Evolutionary conservation across 2,329 filamentous ascomycete species (phyloP).

Genomic region (Cladosporium austrohemisphaericum): DNA sequence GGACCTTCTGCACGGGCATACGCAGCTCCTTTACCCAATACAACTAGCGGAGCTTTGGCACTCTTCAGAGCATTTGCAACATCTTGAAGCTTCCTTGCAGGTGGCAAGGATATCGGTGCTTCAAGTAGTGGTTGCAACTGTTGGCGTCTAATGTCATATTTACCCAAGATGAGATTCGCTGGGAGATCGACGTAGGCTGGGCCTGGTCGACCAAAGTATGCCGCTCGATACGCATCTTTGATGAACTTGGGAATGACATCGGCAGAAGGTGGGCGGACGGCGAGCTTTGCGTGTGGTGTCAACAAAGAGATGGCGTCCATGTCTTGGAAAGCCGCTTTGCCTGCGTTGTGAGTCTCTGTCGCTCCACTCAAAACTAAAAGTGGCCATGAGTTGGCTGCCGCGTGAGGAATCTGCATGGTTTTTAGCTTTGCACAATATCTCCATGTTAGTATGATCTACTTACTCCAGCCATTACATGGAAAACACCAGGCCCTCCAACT

Average conservation of each 20-base stretch:
- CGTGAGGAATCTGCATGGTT: conserved; percentile 25
- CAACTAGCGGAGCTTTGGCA: conserved; percentile 50
- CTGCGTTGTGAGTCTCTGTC: conserved; percentile 49
- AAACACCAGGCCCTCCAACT: conserved; percentile 57
- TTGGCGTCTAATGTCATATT: conserved; percentile 23
- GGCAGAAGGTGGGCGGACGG: conserved; percentile 44
- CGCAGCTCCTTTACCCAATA: conserved; percentile 55
- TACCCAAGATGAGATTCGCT: conserved; percentile 52
- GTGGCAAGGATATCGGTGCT: conserved; percentile 43
- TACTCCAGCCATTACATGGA: conserved; percentile 57
- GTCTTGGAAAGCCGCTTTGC: conserved; percentile 56
- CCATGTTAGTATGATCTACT: conserved; percentile 20
- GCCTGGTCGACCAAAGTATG: conserved; percentile 54
- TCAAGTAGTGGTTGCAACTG: conserved; percentile 22
- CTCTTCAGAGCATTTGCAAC: conserved; percentile 44
- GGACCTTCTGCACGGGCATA: conserved; percentile 49
- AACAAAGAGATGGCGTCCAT: conserved; percentile 53
- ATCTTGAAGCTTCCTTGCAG: conserved; percentile 41
- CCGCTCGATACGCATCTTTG: conserved; percentile 49
- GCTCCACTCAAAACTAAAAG: conserved; percentile 54
- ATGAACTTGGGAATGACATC: conserved; percentile 48
- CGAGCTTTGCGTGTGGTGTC: conserved; percentile 51
- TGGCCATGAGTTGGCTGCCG: conserved; percentile 54
- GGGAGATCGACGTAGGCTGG: conserved; percentile 54
- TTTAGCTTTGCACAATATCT: background rate